These are phyloP conservation scores for Erysimum cheiri DNA, from an alignment of 441 rosid species.

Conservation along the genomic window DNA sequence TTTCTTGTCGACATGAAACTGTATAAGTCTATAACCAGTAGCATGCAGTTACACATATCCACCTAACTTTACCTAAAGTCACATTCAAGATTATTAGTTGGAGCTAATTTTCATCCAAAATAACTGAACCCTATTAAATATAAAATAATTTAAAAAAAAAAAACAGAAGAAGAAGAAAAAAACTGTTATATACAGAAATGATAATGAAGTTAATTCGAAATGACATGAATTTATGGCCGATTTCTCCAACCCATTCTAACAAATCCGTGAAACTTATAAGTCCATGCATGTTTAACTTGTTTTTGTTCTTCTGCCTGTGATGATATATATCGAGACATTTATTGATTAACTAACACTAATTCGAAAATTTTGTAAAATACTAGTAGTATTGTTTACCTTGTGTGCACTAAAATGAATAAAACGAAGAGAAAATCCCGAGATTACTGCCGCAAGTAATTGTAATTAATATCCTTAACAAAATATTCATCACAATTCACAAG, in stretches of 20 bases:
- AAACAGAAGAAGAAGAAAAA: background rate
- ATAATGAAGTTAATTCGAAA: conserved; percentile 21
- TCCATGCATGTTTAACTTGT: too few relatives aligned
- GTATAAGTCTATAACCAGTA: conserved; percentile 19
- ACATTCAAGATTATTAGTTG: conserved; percentile 27
- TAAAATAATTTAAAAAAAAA: background rate
- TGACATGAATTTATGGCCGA: conserved; percentile 13
- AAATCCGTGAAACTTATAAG: too few relatives aligned
- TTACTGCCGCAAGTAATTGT: conserved; percentile 30
- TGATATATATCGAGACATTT: too few relatives aligned
- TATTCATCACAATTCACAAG: conserved; percentile 6
- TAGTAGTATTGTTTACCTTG: too few relatives aligned
- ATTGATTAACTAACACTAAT: too few relatives aligned
- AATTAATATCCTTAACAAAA: conserved; percentile 15
- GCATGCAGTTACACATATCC: conserved; percentile 33
- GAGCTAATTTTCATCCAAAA: conserved; percentile 27
- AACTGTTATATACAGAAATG: background rate
- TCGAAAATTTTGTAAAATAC: too few relatives aligned
- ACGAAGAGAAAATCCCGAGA: conserved; percentile 16
- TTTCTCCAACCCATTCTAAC: conserved; percentile 1
- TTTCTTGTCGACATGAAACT: too few relatives aligned
- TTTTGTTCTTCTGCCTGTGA: too few relatives aligned
- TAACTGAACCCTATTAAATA: background rate
- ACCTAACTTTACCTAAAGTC: conserved; percentile 37
- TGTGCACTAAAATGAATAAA: background rate